These are phyloP conservation scores for Dendrocalamus sinicus DNA, from an alignment of 176 grass and related monocot species.

Conservation along the genomic window DNA sequence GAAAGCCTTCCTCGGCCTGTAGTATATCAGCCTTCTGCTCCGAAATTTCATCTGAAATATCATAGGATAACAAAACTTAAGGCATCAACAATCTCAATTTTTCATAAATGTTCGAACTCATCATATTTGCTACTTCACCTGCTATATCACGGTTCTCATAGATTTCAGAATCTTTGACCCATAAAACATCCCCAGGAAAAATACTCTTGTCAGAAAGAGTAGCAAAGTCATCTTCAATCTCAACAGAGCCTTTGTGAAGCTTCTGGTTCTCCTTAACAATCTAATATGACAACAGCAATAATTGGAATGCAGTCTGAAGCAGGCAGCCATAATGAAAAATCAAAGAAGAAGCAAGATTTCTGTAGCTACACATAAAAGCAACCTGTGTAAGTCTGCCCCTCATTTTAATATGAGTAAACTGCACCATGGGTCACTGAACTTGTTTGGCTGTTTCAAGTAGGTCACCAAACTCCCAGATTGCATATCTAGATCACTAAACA, in stretches of 20 bases:
- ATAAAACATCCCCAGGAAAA: conserved; percentile 96
- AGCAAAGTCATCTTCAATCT: conserved; percentile 87
- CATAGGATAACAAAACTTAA: conserved; percentile 34
- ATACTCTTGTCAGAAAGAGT: conserved; percentile 91
- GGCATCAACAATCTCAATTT: conserved; percentile 20
- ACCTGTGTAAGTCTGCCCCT: not conserved
- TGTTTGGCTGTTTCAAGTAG: too few species aligned
- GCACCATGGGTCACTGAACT: too few species aligned
- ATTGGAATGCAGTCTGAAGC: conserved; percentile 16
- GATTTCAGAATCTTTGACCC: conserved; percentile 85
- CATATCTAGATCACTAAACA: too few species aligned
- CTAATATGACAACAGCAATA: conserved; percentile 57
- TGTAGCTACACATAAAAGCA: conserved; percentile 21
- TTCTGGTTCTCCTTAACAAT: conserved; percentile 99
- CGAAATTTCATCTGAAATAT: conserved; percentile 81
- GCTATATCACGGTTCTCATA: conserved; percentile 96
- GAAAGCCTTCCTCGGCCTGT: conserved; percentile 86
- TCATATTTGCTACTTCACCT: conserved; percentile 57
- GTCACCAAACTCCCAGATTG: too few species aligned
- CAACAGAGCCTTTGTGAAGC: conserved; percentile 82
- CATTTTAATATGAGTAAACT: not conserved
- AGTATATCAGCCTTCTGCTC: conserved; percentile 59
- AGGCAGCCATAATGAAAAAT: not conserved
- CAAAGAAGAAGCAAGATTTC: conserved; percentile 33
- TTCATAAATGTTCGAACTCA: conserved; percentile 8